Base-by-base conservation (phyloP, 2,329 filamentous ascomycete genomes). In the Sporothrix euskadiensis region DNA sequence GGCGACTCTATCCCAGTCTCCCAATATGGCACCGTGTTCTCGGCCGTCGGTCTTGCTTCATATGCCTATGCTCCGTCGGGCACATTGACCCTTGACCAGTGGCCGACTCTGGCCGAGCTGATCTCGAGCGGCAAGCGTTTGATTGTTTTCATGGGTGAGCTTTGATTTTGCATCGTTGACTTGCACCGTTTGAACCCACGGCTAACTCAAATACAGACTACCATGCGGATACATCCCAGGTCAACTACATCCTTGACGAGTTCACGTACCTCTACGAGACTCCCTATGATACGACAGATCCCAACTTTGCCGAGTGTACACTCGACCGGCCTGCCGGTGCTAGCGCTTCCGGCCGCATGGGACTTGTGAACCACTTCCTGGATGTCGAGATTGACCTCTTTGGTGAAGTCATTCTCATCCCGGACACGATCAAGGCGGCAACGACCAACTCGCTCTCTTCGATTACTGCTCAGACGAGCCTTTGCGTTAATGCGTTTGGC, bases 31-130 rank as follows among this genome's bases (percentile, higher is more conserved):
- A 81, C 83, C 12, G 83, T 85, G 6, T 92, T 91, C 77, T 81
- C 83, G 63, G 79, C 83, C 1, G 85, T 88, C 1, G 87, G 88
- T 14, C 83, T 93, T 72, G 85, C 85, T 57, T 77, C 84, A 26
- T 87, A 89, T 76, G 87, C 86, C 10, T 93, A 88, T 75, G 82
- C 82, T 0, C 87, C 89, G 0, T 80, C 83, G 9, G 77, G 73
- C 5, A 78, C 79, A 39, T 76, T 86, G 57, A 77, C 79, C n/a
- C 77, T 85, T 47, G 78, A 86, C 69, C 86, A 86, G 77, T 85
- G 93, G 92, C 92, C 92, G 81, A 94, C 92, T 0, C 83, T 94
- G 16, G 85, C 89, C 77, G 80, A 86, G 22, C 81, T 95, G 74
- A 92, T 94, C 76, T 82, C 86, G 32, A 83, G 84, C 52, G 85